These are phyloP conservation scores for Amanita phalloides DNA, from an alignment of 768 basidiomycete species.

Conservation along the genomic window DNA sequence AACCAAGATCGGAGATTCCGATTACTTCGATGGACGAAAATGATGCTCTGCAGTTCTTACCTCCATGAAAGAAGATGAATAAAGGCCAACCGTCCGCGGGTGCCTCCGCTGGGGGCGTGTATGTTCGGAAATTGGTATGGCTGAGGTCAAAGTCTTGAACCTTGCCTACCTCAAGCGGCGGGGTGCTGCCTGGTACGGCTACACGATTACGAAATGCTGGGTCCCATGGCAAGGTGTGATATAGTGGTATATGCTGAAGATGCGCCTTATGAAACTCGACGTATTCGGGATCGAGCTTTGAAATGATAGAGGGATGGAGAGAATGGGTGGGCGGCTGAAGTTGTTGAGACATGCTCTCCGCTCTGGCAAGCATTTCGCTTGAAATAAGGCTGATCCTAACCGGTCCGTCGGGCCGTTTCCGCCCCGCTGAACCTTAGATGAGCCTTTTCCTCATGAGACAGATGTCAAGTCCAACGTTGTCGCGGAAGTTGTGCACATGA, in stretches of 20 bases:
- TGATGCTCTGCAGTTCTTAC: slow-evolving; percentile 19
- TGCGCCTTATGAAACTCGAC: slow-evolving; percentile 46
- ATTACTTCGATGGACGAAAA: neutral
- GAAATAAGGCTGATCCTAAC: too few species aligned
- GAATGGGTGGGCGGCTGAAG: slow-evolving; percentile 24
- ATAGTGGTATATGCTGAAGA: slow-evolving; percentile 33
- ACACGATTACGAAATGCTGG: slow-evolving; percentile 41
- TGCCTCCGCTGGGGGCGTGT: slow-evolving; percentile 43
- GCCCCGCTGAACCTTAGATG: too few species aligned
- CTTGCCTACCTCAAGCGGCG: slow-evolving; percentile 43
- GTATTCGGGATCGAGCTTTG: slow-evolving; percentile 57
- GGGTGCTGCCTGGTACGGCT: slow-evolving; percentile 45
- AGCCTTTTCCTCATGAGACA: too few species aligned
- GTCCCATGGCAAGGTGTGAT: slow-evolving; percentile 53
- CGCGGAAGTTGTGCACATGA: too few species aligned
- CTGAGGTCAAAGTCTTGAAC: slow-evolving; percentile 42
- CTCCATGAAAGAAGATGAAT: slow-evolving; percentile 69
- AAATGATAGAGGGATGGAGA: slow-evolving; percentile 50
- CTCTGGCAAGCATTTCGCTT: too few species aligned
- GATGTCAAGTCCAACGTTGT: too few species aligned
- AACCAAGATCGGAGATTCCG: neutral
- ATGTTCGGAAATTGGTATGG: slow-evolving; percentile 47
- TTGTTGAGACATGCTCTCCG: too few species aligned
- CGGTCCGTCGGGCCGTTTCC: too few species aligned
- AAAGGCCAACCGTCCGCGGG: slow-evolving; percentile 59